Evolutionary conservation across 352 stramenopile species (phyloP).

Genomic region (Pythium folliculosum): DNA sequence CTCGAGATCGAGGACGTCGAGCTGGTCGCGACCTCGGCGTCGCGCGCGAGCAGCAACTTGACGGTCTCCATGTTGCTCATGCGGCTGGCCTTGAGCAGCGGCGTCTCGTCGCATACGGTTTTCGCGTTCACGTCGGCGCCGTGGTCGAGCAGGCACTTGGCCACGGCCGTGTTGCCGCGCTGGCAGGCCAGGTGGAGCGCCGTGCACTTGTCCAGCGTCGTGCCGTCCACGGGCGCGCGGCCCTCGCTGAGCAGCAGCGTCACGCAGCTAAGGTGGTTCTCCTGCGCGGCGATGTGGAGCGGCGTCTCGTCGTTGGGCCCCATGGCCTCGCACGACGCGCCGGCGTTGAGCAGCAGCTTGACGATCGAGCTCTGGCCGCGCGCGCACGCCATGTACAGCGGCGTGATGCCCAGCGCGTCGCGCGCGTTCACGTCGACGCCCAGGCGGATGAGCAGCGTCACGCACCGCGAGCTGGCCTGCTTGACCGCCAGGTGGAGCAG

Average conservation of each 20-base stretch:
- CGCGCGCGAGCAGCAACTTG: slow-evolving; percentile 62
- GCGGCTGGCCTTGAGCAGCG: slow-evolving; percentile 77
- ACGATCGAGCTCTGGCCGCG: slow-evolving; percentile 64
- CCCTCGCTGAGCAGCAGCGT: slow-evolving; percentile 55
- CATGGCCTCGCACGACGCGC: slow-evolving; percentile 51
- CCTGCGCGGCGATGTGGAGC: slow-evolving; percentile 80
- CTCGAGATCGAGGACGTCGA: slow-evolving; percentile 18
- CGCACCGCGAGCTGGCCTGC: slow-evolving; percentile 52
- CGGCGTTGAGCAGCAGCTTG: slow-evolving; percentile 56
- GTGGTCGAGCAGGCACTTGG: slow-evolving; percentile 61
- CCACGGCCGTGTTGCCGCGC: slow-evolving; percentile 73
- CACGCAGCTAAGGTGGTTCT: slow-evolving; percentile 77
- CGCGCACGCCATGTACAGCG: slow-evolving; percentile 79
- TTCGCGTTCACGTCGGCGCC: slow-evolving; percentile 68
- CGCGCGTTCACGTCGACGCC: slow-evolving; percentile 65
- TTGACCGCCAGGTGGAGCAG: slow-evolving; percentile 68
- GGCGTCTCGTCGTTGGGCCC: slow-evolving; percentile 75
- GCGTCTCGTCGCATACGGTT: slow-evolving; percentile 65
- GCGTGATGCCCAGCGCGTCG: slow-evolving; percentile 64
- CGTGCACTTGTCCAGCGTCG: slow-evolving; percentile 65
- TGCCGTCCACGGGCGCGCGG: slow-evolving; percentile 49
- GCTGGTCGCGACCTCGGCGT: slow-evolving; percentile 33
- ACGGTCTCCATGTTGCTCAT: slow-evolving; percentile 83
- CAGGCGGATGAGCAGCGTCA: slow-evolving; percentile 59
- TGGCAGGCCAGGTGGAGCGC: slow-evolving; percentile 78